A percentile compares a stretch with the other conserved stretches of the same genome.
Conservation (phyloP, 2,329 filamentous ascomycete genomes). For the Allantophomopsis cytisporea region DNA sequence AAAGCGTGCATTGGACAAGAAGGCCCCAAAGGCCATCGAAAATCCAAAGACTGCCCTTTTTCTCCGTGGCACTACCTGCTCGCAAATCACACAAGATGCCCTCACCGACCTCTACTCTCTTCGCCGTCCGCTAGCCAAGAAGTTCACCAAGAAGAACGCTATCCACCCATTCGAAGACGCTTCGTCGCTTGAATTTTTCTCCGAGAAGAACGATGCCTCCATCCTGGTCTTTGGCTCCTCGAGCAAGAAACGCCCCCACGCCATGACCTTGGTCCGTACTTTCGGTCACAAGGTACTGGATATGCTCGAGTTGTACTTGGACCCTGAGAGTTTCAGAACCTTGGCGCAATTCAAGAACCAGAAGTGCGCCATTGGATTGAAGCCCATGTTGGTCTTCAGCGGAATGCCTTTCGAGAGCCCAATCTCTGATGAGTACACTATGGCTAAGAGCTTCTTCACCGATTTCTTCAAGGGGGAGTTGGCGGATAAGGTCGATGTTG, state of each 20-base stretch:
- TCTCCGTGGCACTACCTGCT: slow-evolving; percentile 76
- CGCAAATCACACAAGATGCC: slow-evolving; percentile 69
- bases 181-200: slow-evolving; percentile 84
- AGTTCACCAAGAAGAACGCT: slow-evolving; percentile 94
- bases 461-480: slow-evolving; percentile 84
- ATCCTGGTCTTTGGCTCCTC: slow-evolving; percentile 74
- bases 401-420: slow-evolving; percentile 80
- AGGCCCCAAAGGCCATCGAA: slow-evolving; percentile 77
- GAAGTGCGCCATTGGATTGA: slow-evolving; percentile 67
- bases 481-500: slow-evolving; percentile 76
- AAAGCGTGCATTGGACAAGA: slow-evolving; percentile 87
- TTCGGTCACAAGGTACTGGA: slow-evolving; percentile 84
- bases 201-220: slow-evolving; percentile 87
- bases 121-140: slow-evolving; percentile 72
- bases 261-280: slow-evolving; percentile 67
- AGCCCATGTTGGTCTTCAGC: slow-evolving; percentile 84
- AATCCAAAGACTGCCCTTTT: slow-evolving; percentile 85
- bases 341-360: slow-evolving; percentile 64
- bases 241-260: slow-evolving; percentile 92
- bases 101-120: slow-evolving; percentile 75
- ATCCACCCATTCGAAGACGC: slow-evolving; percentile 91
- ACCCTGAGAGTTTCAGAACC: slow-evolving; percentile 57
- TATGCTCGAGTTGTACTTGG: slow-evolving; percentile 83
- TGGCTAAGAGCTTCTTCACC: slow-evolving; percentile 74
- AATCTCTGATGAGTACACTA: slow-evolving; percentile 64